Percentiles rank a stretch among this genome's conserved stretches.
phyloP scores from a whole-genome alignment of 345 rosid genomes.

The Melastoma malabathricum region DNA sequence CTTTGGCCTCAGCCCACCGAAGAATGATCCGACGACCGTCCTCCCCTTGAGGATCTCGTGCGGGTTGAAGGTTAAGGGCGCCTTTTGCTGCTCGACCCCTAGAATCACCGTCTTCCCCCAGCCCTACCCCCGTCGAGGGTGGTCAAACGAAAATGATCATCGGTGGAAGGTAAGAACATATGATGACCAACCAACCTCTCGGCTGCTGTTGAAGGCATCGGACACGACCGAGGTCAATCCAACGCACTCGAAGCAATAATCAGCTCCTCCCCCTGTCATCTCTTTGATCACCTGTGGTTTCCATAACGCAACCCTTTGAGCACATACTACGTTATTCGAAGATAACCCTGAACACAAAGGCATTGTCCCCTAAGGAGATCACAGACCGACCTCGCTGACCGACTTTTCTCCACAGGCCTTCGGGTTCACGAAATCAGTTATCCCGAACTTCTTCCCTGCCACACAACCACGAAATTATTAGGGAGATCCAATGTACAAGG shows the following conservation, averaged over 20 bases:
- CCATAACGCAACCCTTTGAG: neutral
- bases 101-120: slow-evolving; percentile 55
- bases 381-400: slow-evolving; percentile 23
- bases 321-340: neutral
- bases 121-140: slow-evolving; percentile 20
- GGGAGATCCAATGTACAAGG: too few relatives aligned
- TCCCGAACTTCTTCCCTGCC: slow-evolving; percentile 44
- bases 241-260: slow-evolving; percentile 69
- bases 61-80: slow-evolving; percentile 19
- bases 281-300: slow-evolving; percentile 37
- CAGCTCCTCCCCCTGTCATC: slow-evolving; percentile 59
- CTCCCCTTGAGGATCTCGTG: slow-evolving; percentile 29
- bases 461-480: neutral
- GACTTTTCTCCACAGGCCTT: slow-evolving; percentile 23
- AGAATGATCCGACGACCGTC: slow-evolving; percentile 27
- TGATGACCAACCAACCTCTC: slow-evolving; percentile 15
- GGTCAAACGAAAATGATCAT: neutral
- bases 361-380: neutral
- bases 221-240: slow-evolving; percentile 42
- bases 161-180: neutral
- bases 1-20: slow-evolving; percentile 56
- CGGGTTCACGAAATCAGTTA: slow-evolving; percentile 62
- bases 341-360: neutral
- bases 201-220: slow-evolving; percentile 43
- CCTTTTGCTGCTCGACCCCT: slow-evolving; percentile 27